Evolutionary conservation across 768 basidiomycete species (phyloP), one percentile per base, ranked within the genome.

Genomic region (Lepiota subincarnata): DNA sequence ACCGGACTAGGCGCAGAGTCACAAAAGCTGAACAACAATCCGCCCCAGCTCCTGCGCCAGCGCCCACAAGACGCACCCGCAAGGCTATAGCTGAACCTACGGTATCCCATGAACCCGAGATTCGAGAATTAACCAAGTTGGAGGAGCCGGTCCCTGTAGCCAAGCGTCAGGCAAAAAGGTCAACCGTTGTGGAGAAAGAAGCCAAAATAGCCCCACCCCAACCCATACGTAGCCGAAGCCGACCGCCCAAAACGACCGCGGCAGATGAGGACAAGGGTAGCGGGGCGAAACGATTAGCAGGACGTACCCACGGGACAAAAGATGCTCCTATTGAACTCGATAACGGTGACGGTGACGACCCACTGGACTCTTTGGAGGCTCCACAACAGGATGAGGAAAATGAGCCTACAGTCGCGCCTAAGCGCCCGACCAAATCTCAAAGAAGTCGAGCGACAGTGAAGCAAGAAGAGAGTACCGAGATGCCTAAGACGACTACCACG

Each of bases 41-140:
- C n/a, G 18, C 42, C 34, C 13, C 16, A 6, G 16, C 34, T 39
- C 31, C 37, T 46, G 0, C 36, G 56, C 13, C 60, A 56, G 16
- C 61, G 7, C 53, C 60, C 5, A 51, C 60, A 2, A 65, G 67
- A 20, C 60, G 66, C 16, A 60, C 57, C 4, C 66, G 66, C 7
- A 66, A 68, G 50, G 55, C 57, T 4, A 65, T 62, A 11, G 59
- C 55, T 2, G 67, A 70, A 31, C 58, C 60, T 0, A 60, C 64
- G n/a, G 65, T 65, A 40, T 38, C 50, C 4, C 55, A 53, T 6
- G 31, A 36, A 18, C 55, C 40, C n/a, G 49, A 57, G 19, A 16
- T 35, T 13, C 31, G 12, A 16, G 41, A 40, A 49, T 10, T 48
- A 12, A 48, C 46, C 16, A 38, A 16, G 19, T 46, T n/a, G 7